These are phyloP conservation scores for Colletotrichum lini DNA, from an alignment of 2,329 filamentous ascomycete species.

Conservation along the genomic window DNA sequence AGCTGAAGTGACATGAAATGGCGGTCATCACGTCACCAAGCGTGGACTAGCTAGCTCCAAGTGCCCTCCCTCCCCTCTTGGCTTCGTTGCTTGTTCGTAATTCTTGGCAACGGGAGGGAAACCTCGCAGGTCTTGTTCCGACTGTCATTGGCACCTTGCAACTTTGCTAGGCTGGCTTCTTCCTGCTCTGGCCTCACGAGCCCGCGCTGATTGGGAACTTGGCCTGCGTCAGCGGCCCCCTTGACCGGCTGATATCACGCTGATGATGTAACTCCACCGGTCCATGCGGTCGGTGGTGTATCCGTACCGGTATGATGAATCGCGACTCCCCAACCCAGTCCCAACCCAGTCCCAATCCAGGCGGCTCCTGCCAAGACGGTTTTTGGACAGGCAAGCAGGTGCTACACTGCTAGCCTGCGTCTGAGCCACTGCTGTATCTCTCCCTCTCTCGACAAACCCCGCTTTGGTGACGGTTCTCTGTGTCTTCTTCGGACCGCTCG, in stretches of 20 bases:
- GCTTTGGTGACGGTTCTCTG: conserved; percentile 33
- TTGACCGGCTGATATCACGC: conserved; percentile 17
- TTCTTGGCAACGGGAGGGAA: conserved; percentile 29
- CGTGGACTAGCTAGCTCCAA: conserved; percentile 33
- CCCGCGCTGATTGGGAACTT: conserved; percentile 30
- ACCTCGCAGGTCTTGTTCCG: not conserved
- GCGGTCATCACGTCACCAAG: conserved; percentile 39
- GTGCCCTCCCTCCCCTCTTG: conserved; percentile 17
- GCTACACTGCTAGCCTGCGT: conserved; percentile 27
- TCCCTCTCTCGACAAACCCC: conserved; percentile 25
- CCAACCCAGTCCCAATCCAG: conserved; percentile 1
- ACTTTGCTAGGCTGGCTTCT: not conserved
- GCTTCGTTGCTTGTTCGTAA: conserved; percentile 29
- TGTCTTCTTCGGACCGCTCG: conserved; percentile 6
- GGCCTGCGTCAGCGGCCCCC: conserved; percentile 40
- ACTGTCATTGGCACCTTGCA: no score
- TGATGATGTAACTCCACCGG: conserved; percentile 40
- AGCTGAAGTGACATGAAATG: conserved; percentile 25
- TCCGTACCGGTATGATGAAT: conserved; percentile 16
- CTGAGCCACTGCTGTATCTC: conserved; percentile 30
- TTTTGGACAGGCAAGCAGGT: conserved; percentile 9
- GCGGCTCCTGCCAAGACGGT: conserved; percentile 31
- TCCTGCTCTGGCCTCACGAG: not conserved
- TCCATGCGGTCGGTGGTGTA: conserved; percentile 12
- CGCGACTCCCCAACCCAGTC: conserved; percentile 22